Percentiles rank a stretch among this genome's conserved stretches.
Conservation (phyloP, 352 stramenopile species). For the Pythium dissimile region DNA sequence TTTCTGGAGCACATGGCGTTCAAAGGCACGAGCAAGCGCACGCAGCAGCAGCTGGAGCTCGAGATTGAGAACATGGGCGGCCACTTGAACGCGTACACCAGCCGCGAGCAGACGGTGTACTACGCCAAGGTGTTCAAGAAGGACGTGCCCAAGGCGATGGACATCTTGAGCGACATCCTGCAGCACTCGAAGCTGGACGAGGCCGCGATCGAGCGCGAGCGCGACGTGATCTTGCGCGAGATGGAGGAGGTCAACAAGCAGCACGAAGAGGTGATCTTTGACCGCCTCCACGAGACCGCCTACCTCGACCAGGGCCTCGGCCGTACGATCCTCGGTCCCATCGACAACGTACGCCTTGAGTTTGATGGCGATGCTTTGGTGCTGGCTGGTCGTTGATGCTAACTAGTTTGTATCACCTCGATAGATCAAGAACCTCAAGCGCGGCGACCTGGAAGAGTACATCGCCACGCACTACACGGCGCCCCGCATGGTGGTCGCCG, state of each 20-base stretch:
- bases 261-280: slow-evolving; percentile 98
- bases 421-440: slow-evolving; percentile 90
- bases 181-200: slow-evolving; percentile 98
- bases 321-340: slow-evolving; percentile 98
- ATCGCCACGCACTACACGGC: slow-evolving; percentile 99
- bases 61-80: slow-evolving; percentile 99
- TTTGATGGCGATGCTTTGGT: background rate
- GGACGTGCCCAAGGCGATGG: slow-evolving; percentile 95
- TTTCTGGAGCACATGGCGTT: slow-evolving; percentile 99
- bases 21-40: slow-evolving; percentile 97
- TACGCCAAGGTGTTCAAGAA: slow-evolving; percentile 99
- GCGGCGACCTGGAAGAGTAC: slow-evolving; percentile 95
- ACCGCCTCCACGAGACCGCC: slow-evolving; percentile 98
- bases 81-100: slow-evolving; percentile 99
- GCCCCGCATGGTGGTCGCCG: slow-evolving; percentile 98
- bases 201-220: slow-evolving; percentile 95
- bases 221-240: slow-evolving; percentile 99
- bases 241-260: slow-evolving; percentile 99
- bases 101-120: slow-evolving; percentile 99
- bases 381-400: background rate
- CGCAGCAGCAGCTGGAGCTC: slow-evolving; percentile 98
- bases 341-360: slow-evolving; percentile 93
- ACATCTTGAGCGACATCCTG: slow-evolving; percentile 99
- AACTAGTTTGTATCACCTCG: background rate
- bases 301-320: slow-evolving; percentile 97